Conservation (phyloP, 2,329 filamentous ascomycete genomes). For the Colletotrichum kahawae region DNA sequence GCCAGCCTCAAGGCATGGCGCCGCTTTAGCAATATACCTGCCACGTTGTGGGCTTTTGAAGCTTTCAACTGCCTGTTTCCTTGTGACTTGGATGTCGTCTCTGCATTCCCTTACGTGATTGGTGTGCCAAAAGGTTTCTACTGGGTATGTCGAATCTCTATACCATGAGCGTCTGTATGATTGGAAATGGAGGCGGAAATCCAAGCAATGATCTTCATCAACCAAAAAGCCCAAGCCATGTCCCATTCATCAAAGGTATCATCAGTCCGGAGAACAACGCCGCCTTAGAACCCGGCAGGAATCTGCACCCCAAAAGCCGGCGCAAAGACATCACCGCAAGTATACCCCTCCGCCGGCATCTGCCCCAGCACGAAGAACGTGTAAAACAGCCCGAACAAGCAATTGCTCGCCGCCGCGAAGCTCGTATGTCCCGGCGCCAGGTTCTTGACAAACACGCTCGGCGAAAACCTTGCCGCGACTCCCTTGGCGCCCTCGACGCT, state of each 20-base stretch:
- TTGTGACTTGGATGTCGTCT: neutral
- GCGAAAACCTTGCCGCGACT: neutral
- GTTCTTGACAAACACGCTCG: neutral
- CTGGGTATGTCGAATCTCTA: neutral
- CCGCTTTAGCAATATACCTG: constrained; percentile 3
- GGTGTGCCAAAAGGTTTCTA: neutral
- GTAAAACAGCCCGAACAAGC: neutral
- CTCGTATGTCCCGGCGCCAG: constrained; percentile 5
- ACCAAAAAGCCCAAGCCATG: no score
- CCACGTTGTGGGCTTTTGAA: neutral
- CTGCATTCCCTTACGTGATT: neutral
- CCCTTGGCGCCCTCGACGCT: neutral
- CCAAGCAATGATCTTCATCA: no score
- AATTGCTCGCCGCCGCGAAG: neutral
- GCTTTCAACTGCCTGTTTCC: neutral
- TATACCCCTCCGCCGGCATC: neutral
- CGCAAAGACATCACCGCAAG: neutral
- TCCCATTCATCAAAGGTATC: no score
- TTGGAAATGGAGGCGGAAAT: no score
- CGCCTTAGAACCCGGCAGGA: neutral
- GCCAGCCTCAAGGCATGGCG: neutral
- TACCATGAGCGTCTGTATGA: no score
- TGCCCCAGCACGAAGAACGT: neutral
- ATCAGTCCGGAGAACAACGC: no score
- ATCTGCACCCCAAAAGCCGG: neutral